A percentile compares a stretch with the other conserved stretches of the same genome.
Conservation (phyloP, 139 green algal genomes). For the Coccomyxa sp. region DNA sequence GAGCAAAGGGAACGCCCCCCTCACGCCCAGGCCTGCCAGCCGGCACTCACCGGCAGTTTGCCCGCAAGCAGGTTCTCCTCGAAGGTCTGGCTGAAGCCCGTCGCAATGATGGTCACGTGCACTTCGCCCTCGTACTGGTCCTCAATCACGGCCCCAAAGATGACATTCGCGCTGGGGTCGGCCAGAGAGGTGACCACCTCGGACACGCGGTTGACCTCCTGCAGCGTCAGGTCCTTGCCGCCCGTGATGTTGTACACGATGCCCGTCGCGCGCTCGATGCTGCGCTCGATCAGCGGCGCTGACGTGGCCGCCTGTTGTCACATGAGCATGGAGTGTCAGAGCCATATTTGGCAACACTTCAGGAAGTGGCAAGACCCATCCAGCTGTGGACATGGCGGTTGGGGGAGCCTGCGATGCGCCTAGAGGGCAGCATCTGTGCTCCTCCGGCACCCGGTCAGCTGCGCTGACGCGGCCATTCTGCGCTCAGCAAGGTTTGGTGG, state of each 20-base stretch:
- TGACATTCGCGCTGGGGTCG: slow-evolving; percentile 92
- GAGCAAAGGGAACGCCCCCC: too few relatives aligned
- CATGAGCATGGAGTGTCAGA: neutral
- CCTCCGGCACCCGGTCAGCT: too few relatives aligned
- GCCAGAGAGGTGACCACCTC: slow-evolving; percentile 89
- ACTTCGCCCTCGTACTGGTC: slow-evolving; percentile 56
- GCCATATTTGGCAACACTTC: neutral
- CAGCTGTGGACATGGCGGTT: neutral
- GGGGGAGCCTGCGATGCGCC: neutral
- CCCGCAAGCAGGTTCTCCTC: slow-evolving; percentile 61
- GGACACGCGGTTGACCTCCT: slow-evolving; percentile 66
- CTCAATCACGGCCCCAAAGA: slow-evolving; percentile 94
- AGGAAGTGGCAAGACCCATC: neutral
- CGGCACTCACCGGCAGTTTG: slow-evolving; percentile 12
- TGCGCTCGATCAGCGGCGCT: slow-evolving; percentile 91
- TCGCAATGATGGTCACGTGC: slow-evolving; percentile 93
- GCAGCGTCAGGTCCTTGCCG: slow-evolving; percentile 86
- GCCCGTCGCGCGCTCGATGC: slow-evolving; percentile 87
- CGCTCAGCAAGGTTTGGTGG: too few relatives aligned
- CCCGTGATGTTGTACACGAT: slow-evolving; percentile 98
- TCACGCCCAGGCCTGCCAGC: slow-evolving; percentile 2
- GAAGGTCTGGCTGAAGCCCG: slow-evolving; percentile 77
- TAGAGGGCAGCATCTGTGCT: neutral
- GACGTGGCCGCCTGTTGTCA: slow-evolving; percentile 69
- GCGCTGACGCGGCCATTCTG: too few relatives aligned